phyloP scores from a whole-genome alignment of 176 grass and related monocot species.

The Ampelocalamus luodianensis region DNA sequence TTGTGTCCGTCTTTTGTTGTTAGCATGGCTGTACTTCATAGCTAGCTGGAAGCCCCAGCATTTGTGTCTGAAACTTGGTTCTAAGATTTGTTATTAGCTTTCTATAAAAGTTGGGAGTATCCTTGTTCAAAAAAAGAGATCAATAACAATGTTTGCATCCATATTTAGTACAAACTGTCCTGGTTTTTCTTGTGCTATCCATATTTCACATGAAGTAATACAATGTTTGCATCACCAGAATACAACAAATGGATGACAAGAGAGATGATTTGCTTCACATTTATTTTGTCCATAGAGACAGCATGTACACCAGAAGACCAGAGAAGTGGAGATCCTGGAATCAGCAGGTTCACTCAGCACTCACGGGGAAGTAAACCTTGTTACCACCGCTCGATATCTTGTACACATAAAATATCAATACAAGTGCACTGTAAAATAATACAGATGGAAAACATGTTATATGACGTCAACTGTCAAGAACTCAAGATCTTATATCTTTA shows the following conservation, averaged over 20 bases:
- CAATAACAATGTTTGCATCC: background rate
- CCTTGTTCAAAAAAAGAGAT: background rate
- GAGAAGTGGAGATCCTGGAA: background rate
- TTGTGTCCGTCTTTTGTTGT: no score
- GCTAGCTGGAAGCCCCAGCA: no score
- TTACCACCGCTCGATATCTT: conserved; percentile 69
- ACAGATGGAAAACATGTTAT: background rate
- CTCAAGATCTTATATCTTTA: background rate
- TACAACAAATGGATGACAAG: background rate
- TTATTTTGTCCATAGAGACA: conserved; percentile 6
- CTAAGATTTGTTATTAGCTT: no score
- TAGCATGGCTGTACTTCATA: no score
- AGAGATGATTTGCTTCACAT: conserved; percentile 8
- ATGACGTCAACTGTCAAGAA: background rate
- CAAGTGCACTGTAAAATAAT: conserved; percentile 62
- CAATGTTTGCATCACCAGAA: background rate
- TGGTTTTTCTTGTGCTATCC: background rate
- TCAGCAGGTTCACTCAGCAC: conserved; percentile 37
- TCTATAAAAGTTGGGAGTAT: no score
- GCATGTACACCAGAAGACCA: conserved; percentile 27
- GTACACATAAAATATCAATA: conserved; percentile 81
- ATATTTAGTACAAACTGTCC: background rate
- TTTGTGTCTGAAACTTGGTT: no score
- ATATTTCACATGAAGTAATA: background rate
- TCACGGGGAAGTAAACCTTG: conserved; percentile 50